Evolutionary conservation across 78 protist genomes (phyloP).

Genomic region (Isochrysis galbana): DNA sequence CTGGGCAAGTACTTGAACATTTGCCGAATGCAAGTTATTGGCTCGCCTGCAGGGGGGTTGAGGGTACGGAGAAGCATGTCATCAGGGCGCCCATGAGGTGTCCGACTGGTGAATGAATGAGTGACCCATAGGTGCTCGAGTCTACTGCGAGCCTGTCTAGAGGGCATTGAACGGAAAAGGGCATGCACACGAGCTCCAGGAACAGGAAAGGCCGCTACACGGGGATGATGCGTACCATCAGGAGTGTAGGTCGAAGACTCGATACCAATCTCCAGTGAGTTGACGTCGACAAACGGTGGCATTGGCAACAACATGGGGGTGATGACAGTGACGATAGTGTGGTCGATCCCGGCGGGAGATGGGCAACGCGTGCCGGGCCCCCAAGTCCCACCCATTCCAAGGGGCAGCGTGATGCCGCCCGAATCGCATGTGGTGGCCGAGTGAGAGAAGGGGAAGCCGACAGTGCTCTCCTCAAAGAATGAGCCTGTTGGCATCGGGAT

Average conservation of each 20-base stretch:
- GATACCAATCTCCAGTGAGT: neutral
- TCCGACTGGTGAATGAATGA: too few species aligned
- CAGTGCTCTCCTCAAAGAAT: neutral
- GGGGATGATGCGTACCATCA: too few species aligned
- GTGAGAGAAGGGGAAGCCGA: neutral
- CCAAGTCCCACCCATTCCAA: neutral
- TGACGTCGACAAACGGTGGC: neutral
- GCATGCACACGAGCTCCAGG: too few species aligned
- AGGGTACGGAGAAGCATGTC: too few species aligned
- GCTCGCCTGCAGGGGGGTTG: too few species aligned
- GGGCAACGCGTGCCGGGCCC: neutral
- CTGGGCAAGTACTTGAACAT: too few species aligned
- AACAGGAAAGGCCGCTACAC: too few species aligned
- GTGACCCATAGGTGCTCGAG: too few species aligned
- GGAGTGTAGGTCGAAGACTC: neutral
- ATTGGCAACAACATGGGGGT: neutral
- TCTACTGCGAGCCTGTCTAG: too few species aligned
- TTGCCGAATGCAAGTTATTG: too few species aligned
- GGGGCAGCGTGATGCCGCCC: neutral
- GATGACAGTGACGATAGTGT: neutral
- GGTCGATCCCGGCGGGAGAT: neutral
- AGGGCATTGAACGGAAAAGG: too few species aligned
- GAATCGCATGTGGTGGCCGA: neutral
- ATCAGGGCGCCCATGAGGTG: too few species aligned
- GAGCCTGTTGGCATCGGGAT: neutral